phyloP scores from a whole-genome alignment of 2,329 filamentous ascomycete species.

The Aphanocladium album region DNA sequence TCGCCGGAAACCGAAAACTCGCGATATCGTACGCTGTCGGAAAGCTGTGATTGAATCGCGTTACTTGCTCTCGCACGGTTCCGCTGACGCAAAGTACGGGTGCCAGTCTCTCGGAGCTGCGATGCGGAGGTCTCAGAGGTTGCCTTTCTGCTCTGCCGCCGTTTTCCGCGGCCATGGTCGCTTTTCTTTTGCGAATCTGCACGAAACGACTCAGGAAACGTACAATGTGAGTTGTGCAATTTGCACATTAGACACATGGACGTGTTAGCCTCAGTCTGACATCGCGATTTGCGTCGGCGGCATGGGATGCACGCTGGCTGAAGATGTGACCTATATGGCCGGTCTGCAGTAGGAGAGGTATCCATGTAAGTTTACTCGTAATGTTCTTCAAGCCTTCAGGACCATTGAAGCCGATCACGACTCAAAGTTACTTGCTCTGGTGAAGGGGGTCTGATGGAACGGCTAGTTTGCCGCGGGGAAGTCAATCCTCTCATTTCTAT shows the following conservation, averaged over 20 bases:
- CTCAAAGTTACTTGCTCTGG: not conserved
- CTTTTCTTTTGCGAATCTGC: not conserved
- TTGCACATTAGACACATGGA: slow-evolving; percentile 53
- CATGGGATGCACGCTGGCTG: slow-evolving; percentile 57
- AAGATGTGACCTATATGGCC: slow-evolving; percentile 58
- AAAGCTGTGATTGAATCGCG: not conserved
- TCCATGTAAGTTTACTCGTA: not conserved
- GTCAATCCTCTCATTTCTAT: not conserved
- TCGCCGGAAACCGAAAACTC: not conserved
- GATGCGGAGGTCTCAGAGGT: not conserved
- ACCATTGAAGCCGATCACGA: not conserved
- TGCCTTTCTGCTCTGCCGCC: not conserved
- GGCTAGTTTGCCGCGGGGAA: not conserved
- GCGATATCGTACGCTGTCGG: too few species aligned
- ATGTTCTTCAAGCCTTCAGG: not conserved
- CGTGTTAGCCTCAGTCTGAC: slow-evolving; percentile 50
- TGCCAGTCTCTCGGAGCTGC: too few species aligned
- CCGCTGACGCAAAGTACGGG: too few species aligned
- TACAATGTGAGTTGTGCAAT: slow-evolving; percentile 52
- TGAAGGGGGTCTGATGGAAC: not conserved
- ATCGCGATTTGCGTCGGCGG: slow-evolving; percentile 56
- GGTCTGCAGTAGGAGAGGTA: slow-evolving; percentile 3
- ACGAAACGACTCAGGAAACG: slow-evolving; percentile 36
- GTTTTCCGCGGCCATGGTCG: not conserved
- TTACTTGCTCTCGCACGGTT: too few species aligned